These are phyloP conservation scores for Rhododendron williamsianum DNA, from an alignment of 148 eudicot genomes.

Conservation along the genomic window DNA sequence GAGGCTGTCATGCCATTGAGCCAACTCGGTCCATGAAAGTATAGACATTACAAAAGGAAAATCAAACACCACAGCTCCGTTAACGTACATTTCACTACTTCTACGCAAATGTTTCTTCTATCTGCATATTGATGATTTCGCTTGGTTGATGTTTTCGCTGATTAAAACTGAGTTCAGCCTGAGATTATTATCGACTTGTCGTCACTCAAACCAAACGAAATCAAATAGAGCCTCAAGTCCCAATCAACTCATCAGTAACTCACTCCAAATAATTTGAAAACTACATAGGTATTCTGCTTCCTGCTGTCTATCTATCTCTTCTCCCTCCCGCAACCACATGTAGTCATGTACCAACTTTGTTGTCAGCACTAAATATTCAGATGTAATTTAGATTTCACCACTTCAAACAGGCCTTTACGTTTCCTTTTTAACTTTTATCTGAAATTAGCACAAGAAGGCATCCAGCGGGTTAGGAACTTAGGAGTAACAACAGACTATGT, in stretches of 20 bases:
- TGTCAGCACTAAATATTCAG: neutral
- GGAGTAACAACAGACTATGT: neutral
- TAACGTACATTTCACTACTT: neutral
- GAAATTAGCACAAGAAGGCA: neutral
- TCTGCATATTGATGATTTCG: neutral
- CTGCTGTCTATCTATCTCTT: neutral
- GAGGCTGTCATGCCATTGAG: conserved; percentile 13
- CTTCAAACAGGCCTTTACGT: neutral
- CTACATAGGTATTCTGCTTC: neutral
- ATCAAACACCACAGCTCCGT: neutral
- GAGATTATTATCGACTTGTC: neutral
- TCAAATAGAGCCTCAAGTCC: neutral
- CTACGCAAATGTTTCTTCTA: no score
- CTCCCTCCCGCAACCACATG: neutral
- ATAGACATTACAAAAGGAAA: neutral
- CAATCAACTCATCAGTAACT: neutral
- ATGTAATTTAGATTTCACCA: neutral
- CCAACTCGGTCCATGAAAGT: conserved; percentile 5
- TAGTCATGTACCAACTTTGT: neutral
- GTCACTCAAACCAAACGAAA: neutral
- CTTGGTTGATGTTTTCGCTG: neutral
- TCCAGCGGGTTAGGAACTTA: neutral
- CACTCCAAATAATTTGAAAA: neutral
- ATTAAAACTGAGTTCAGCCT: neutral
- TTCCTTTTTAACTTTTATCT: neutral